Conservation (phyloP, 208 protist species). For the Leishmania tarentolae region DNA sequence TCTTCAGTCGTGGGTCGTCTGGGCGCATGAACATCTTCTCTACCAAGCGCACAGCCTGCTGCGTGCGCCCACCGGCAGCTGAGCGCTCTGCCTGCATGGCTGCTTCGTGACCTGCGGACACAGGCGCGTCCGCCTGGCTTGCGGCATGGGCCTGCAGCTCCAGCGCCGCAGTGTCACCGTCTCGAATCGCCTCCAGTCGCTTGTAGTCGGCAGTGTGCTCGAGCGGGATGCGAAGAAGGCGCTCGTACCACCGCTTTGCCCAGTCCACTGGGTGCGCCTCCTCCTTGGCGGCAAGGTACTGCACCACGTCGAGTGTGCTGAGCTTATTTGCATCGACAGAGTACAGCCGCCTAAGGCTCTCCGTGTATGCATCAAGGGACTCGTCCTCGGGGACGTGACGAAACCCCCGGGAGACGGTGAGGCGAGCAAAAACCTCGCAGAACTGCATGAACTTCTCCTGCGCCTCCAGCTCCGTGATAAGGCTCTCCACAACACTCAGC, state of each 20-base stretch:
- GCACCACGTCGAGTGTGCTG: conserved; percentile 80
- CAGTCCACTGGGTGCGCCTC: conserved; percentile 73
- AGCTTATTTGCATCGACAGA: conserved; percentile 66
- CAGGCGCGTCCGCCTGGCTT: conserved; percentile 1
- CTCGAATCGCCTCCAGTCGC: conserved; percentile 58
- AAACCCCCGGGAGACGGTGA: conserved; percentile 72
- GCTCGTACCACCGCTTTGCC: conserved; percentile 87
- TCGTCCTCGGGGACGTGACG: conserved; percentile 64
- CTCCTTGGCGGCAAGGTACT: conserved; percentile 84
- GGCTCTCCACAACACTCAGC: conserved; percentile 57
- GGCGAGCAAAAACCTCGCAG: conserved; percentile 83
- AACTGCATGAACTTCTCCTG: conserved; percentile 87
- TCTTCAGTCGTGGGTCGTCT: conserved; percentile 63
- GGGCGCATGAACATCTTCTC: conserved; percentile 86
- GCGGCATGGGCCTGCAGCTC: conserved; percentile 28
- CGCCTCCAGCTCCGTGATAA: conserved; percentile 65
- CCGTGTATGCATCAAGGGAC: conserved; percentile 72
- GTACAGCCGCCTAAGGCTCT: conserved; percentile 68
- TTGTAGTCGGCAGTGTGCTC: conserved; percentile 77
- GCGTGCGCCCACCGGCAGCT: conserved; percentile 40
- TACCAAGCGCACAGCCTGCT: conserved; percentile 61
- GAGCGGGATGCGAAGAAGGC: conserved; percentile 70
- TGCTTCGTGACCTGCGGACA: conserved; percentile 15
- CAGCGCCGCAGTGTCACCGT: conserved; percentile 41
- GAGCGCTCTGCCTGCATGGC: conserved; percentile 34